Evolutionary conservation across 202 grass and related monocot genomes (phyloP), one percentile per base, ranked within the genome.

Genomic region (Schoenoplectus tabernaemontani): DNA sequence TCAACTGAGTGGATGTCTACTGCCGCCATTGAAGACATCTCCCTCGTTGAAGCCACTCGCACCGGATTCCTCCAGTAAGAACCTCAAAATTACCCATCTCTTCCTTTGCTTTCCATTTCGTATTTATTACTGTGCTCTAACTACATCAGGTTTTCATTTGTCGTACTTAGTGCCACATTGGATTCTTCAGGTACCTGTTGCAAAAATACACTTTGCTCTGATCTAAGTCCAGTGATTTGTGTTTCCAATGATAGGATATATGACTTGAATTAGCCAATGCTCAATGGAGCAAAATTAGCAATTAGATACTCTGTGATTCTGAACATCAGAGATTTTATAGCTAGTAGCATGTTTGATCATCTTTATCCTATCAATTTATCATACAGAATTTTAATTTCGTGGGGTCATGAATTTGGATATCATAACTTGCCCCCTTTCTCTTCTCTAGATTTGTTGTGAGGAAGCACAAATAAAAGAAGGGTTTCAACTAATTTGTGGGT

Each of bases 1-100:
- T 87, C 89, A 64, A 77, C 89, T 4, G 46, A 83, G 85, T 94
- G 94, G 94, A 71, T 77, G 7, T 92, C 94, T 83, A 90, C 94
- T 0, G 50, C 84, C 5, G 47, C 94, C 75, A 92, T 93, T 74
- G 86, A 93, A 22, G 94, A 92, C 82, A 86, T 97, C 83, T 97
- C 94, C 86, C 83, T 97, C 73, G 91, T 92, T 83, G 85, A 78
- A 83, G 91, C 87, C 84, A 94, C 95, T 48, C 84, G 95, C 64
- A 41, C 77, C 54, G 95, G 91, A 15, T 94, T 98, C 79, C 78
- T 94, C 78, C 86, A 81, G 95, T 94, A 67, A 87, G 86, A 64
- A 8, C 16, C 12, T 50, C 36, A 16, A 34, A 7, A 23, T n/a
- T n/a, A n/a, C n/a, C n/a, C n/a, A n/a, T n/a, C n/a, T n/a, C n/a